Evolutionary conservation across 805 yeast species (phyloP), one percentile per base, ranked within the genome.

Genomic region (Candida ipomoeae): DNA sequence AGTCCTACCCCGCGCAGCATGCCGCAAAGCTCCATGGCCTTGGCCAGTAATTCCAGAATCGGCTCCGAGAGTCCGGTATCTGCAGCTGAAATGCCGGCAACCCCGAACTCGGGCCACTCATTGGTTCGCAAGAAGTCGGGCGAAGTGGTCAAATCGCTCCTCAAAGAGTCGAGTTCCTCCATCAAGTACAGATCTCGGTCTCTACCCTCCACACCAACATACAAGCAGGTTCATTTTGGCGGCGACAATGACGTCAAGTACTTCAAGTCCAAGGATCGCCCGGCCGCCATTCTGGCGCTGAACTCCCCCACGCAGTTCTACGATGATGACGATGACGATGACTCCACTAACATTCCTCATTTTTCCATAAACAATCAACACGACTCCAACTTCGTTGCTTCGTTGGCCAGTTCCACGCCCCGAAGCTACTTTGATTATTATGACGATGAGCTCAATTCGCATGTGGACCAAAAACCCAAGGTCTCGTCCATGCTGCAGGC

Each of bases 151-250:
- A 87, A 87, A 62, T 81, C 91, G 2, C 84, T 88, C 13, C 72
- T 89, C 49, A 85, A 84, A 61, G 72, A 78, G 23, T 71, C 75
- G 54, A 63, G 70, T 40, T 54, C 55, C 44, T 47, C 52, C 15
- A 18, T 46, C 17, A 59, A 58, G 35, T 57, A 61, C 14, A 57
- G 74, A 43, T 60, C 75, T 8, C 61, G 62, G 47, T 70, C 75
- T 15, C 63, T 73, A 34, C 78, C 78, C 2, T 51, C 68, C 0
- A 77, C 84, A 8, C 90, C 87, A 17, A 79, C 82, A 2, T 78
- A 78, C 62, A 77, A 81, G 57, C 86, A 81, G 63, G 97, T 89
- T 6, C 96, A 89, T 72, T 89, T 89, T 63, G 90, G 87, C 44
- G 76, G 81, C 40, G 80, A 74, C 32, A 71, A 70, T 46, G 88